These are phyloP conservation scores for Globisporangium acanthophoron DNA, from an alignment of 352 stramenopile genomes.

Conservation along the genomic window DNA sequence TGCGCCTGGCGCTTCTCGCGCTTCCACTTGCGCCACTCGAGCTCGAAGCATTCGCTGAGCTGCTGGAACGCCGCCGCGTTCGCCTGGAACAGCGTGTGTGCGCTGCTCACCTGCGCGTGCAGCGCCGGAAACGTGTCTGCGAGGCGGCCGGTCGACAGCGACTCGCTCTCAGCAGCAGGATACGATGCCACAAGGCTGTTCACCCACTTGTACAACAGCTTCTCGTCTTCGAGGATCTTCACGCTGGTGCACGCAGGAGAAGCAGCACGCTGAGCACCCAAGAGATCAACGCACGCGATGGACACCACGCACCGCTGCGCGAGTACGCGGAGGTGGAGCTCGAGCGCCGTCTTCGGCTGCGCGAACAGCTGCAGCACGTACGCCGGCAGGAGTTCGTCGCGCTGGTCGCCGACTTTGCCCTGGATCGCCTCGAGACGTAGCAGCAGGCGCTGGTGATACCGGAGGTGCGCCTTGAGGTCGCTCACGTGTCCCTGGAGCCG, in stretches of 20 bases:
- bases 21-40: slow-evolving; percentile 37
- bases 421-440: slow-evolving; percentile 25
- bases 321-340: slow-evolving; percentile 38
- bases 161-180: not conserved
- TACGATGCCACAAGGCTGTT: slow-evolving; percentile 36
- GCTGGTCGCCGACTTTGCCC: slow-evolving; percentile 16
- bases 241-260: slow-evolving; percentile 20
- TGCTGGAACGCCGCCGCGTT: slow-evolving; percentile 21
- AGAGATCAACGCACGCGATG: not conserved
- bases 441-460: slow-evolving; percentile 41
- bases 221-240: slow-evolving; percentile 54
- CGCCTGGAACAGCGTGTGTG: slow-evolving; percentile 23
- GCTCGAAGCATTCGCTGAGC: slow-evolving; percentile 24
- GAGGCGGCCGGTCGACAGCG: not conserved
- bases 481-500: slow-evolving; percentile 33
- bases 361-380: slow-evolving; percentile 38
- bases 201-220: slow-evolving; percentile 69
- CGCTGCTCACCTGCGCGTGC: slow-evolving; percentile 20
- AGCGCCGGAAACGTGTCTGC: slow-evolving; percentile 11
- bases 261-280: too few species aligned
- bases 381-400: slow-evolving; percentile 27
- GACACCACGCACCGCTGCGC: slow-evolving; percentile 24
- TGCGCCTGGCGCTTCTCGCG: slow-evolving; percentile 25
- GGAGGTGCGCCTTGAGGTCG: slow-evolving; percentile 25
- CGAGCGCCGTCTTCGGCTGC: slow-evolving; percentile 18